Base-by-base conservation (phyloP, 768 basidiomycete genomes). In the Melanogaster broomeanus region DNA sequence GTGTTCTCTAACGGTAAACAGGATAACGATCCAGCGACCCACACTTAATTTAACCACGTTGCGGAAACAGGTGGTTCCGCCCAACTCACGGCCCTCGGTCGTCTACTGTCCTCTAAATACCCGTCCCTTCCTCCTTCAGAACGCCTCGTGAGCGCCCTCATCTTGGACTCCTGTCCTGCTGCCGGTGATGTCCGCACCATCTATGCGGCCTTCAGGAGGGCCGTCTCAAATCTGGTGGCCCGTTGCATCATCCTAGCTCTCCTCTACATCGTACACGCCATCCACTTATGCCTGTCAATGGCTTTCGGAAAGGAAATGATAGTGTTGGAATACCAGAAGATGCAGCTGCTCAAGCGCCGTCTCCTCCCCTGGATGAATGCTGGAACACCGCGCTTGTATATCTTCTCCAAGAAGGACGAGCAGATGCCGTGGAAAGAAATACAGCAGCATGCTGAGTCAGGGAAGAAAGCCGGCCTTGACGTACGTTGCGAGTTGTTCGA, bases 361-460 rank as follows among this genome's bases (percentile, higher is more conserved):
- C 34, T 74, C 27, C 50, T 74, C 5, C 70, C 70, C 1, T 71
- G 72, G 71, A 66, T 59, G 58, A 52, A 48, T 12, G 9, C 25
- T 25, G 43, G 46, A 9, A 73, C 73, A 13, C 73, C 70, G 0
- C 57, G 74, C 11, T 34, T 75, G 28, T 74, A 75, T 38, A 33
- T 74, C 18, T 74, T 64, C 52, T 74, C 72, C 10, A 58, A 56
- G 40, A 60, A 53, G 11, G 73, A 74, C 35, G 44, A 47, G 30
- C 15, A 71, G 7, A 62, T 74, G 16, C 69, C 65, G 4, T 64
- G 62, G 56, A 3, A 52, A 35, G 59, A 54, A 3, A 60, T 74
- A 7, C 56, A 64, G 35, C 37, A 43, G 15, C 67, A 74, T 45
- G 60, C 57, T 0, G 56, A 63, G 19, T 43, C 46, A 3, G 66